phyloP scores from a whole-genome alignment of 139 green algal species.

The Marvania coccoides region DNA sequence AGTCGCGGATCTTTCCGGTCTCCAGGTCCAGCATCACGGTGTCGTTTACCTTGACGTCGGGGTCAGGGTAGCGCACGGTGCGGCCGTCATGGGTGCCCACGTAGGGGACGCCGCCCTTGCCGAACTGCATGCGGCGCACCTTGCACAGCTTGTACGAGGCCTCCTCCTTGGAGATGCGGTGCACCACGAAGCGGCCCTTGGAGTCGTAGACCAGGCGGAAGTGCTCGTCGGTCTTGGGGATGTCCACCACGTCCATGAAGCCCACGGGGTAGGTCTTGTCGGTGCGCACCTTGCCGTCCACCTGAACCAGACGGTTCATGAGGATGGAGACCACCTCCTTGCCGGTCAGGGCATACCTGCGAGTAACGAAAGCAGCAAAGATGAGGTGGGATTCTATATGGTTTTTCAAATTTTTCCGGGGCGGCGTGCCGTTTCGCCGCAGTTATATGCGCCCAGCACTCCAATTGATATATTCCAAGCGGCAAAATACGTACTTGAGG shows the following conservation, averaged over 20 bases:
- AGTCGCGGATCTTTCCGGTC: constrained; percentile 92
- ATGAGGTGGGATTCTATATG: not conserved
- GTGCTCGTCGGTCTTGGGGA: constrained; percentile 91
- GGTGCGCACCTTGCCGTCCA: constrained; percentile 96
- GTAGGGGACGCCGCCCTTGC: constrained; percentile 91
- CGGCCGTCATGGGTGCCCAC: constrained; percentile 92
- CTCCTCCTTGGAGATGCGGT: constrained; percentile 94
- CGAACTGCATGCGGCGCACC: constrained; percentile 61
- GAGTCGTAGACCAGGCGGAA: constrained; percentile 92
- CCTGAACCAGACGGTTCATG: constrained; percentile 93
- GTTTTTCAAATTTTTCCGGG: not conserved
- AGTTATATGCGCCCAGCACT: not conserved
- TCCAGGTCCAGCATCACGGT: constrained; percentile 96
- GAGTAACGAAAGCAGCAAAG: too few relatives aligned
- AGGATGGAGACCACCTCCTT: constrained; percentile 94
- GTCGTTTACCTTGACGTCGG: constrained; percentile 91
- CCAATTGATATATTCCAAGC: not conserved
- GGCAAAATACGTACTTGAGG: constrained; percentile 76
- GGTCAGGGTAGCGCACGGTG: constrained; percentile 98
- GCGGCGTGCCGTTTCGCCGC: too few relatives aligned
- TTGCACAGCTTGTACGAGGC: constrained; percentile 98
- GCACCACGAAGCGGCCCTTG: constrained; percentile 97
- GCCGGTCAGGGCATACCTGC: constrained; percentile 95
- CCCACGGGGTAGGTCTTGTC: constrained; percentile 93
- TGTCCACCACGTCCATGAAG: constrained; percentile 97